Evolutionary conservation across 1,284 basidiomycete species (phyloP), one percentile per base, ranked within the genome.

Genomic region (Leccinum proximum): DNA sequence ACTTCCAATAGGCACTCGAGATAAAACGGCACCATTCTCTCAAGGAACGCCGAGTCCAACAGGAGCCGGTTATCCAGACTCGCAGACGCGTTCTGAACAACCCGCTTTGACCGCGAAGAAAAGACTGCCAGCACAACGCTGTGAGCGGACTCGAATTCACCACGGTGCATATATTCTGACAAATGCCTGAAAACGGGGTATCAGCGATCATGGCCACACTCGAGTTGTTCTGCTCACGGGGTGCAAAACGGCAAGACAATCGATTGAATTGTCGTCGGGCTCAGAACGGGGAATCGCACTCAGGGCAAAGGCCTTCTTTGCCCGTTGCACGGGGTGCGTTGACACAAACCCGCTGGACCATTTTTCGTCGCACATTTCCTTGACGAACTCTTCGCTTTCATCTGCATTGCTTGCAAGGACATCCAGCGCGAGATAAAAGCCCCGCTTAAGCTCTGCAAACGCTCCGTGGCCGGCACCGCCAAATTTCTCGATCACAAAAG

Each of bases 341-440:
- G 63, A 26, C 13, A 10, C 26, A 30, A 68, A 22, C 18, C 61
- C 65, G 16, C 66, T 67, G 14, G 68, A 69, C 71, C 71, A 71
- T 60, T 67, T 69, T 61, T 76, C 73, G 60, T 74, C 73, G 60
- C 79, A 79, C 9, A 85, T 69, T 33, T 80, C 75, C 26, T 71
- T 75, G 30, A 80, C 81, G 69, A 81, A 81, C 16, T 72, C 72
- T 40, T 80, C 79, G 48, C 78, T 79, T n/a, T 79, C 80, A 1
- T 68, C 69, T 30, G 75, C 70, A 62, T 81, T 78, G 5, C 80
- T 76, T 9, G 85, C 80, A n/a, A 92, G 75, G 33, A 92, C 78
- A 68, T 92, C 90, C 30, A 92, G 76, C 3, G 89, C 87, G 54
- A 87, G 81, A 74, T 91, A 92, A 68, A 91, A 90, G 1, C 81